Conservation (phyloP, 2,329 filamentous ascomycete genomes). For the Venturiaceae sp. region DNA sequence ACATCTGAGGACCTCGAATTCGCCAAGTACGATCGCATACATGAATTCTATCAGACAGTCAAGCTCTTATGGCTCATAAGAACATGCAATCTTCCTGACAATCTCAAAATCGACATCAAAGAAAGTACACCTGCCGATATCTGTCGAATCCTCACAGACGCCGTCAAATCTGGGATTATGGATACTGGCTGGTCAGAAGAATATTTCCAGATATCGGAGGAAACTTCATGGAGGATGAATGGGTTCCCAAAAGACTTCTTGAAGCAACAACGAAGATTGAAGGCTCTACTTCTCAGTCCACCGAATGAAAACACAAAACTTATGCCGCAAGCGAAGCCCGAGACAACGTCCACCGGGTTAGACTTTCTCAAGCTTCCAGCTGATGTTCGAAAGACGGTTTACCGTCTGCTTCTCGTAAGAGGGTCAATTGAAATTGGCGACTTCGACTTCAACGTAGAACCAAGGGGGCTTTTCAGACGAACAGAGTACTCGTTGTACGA, state of each 20-base stretch:
- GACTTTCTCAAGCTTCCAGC: background rate
- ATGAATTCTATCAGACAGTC: background rate
- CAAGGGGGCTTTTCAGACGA: background rate
- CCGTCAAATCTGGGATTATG: conserved; percentile 1
- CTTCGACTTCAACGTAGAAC: conserved; percentile 7
- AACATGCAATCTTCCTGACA: background rate
- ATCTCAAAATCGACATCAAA: background rate
- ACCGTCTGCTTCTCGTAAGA: conserved; percentile 4
- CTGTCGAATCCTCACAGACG: background rate
- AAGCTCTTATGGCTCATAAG: conserved; percentile 3
- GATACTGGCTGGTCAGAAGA: conserved; percentile 4
- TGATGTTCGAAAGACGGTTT: background rate
- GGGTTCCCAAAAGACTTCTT: conserved; percentile 3
- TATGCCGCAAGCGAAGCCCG: background rate
- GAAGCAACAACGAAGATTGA: background rate
- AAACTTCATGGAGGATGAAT: background rate
- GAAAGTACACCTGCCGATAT: background rate
- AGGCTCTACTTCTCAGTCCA: background rate
- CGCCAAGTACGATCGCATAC: background rate
- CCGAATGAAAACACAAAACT: background rate
- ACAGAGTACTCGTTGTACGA: conserved; percentile 10
- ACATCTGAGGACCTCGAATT: background rate
- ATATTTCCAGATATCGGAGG: background rate
- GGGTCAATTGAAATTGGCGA: conserved; percentile 9
- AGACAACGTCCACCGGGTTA: background rate